phyloP scores from a whole-genome alignment of 73 alveolate species.

The Paramecium caudatum region DNA sequence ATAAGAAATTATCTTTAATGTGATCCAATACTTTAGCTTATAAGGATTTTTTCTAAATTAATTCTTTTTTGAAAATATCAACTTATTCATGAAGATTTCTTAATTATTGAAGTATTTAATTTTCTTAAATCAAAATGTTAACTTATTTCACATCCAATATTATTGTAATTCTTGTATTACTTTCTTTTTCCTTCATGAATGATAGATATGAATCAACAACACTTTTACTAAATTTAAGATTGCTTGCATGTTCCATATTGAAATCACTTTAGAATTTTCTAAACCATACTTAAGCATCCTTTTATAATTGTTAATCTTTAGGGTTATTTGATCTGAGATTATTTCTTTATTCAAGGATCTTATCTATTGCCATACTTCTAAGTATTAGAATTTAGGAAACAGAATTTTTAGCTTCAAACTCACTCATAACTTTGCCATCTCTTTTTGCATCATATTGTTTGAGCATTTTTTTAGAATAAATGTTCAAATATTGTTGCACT shows the following conservation, averaged over 20 bases:
- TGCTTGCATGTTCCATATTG: slow-evolving; percentile 64
- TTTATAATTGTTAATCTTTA: neutral
- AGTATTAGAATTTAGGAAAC: slow-evolving; percentile 23
- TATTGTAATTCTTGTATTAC: slow-evolving; percentile 35
- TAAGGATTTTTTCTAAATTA: slow-evolving; percentile 41
- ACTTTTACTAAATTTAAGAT: slow-evolving; percentile 51
- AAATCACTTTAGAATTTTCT: neutral
- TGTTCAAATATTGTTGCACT: slow-evolving; percentile 8
- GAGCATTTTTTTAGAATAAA: slow-evolving; percentile 52
- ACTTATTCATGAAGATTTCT: slow-evolving; percentile 54
- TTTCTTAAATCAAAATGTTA: slow-evolving; percentile 44
- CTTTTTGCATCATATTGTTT: slow-evolving; percentile 5
- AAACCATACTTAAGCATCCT: slow-evolving; percentile 53
- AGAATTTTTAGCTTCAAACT: slow-evolving; percentile 31
- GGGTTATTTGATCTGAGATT: slow-evolving; percentile 20
- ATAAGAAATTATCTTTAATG: slow-evolving; percentile 39
- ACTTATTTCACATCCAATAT: neutral
- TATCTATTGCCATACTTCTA: slow-evolving; percentile 62
- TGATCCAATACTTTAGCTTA: slow-evolving; percentile 46
- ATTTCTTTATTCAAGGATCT: slow-evolving; percentile 50
- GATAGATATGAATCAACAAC: slow-evolving; percentile 42
- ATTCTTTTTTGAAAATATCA: slow-evolving; percentile 41
- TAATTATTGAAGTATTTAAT: slow-evolving; percentile 34
- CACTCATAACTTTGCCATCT: neutral
- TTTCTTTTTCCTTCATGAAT: slow-evolving; percentile 59